Conservation (phyloP, 1,284 basidiomycete species). For the Veloboletus limbatus region DNA sequence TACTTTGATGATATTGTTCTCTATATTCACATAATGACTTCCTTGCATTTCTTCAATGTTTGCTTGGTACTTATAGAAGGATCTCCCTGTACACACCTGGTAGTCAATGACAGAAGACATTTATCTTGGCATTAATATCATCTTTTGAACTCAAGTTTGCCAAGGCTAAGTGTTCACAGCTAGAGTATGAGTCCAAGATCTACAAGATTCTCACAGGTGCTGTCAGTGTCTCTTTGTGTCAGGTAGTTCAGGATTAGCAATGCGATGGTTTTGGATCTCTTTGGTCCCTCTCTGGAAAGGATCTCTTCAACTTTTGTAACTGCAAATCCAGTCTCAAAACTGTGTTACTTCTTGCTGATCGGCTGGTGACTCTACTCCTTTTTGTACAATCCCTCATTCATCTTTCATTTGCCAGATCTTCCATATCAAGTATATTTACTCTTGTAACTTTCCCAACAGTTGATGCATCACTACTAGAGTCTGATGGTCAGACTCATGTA, state of each 20-base stretch:
- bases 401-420: slow-evolving; percentile 74
- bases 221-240: slow-evolving; percentile 97
- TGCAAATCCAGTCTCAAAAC: slow-evolving; percentile 98
- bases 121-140: slow-evolving; percentile 99
- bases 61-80: too few relatives aligned
- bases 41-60: too few relatives aligned
- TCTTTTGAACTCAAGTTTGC: slow-evolving; percentile 99
- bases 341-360: slow-evolving; percentile 94
- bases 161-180: slow-evolving; percentile 99
- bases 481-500: too few relatives aligned
- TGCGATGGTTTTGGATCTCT: slow-evolving; percentile 97
- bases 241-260: slow-evolving; percentile 99
- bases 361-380: slow-evolving; percentile 64
- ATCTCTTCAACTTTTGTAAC: slow-evolving; percentile 99
- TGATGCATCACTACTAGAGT: too few relatives aligned
- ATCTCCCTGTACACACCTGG: too few relatives aligned
- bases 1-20: too few relatives aligned
- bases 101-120: too few relatives aligned
- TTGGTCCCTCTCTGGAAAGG: slow-evolving; percentile 97
- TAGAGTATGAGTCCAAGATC: slow-evolving; percentile 97
- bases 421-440: slow-evolving; percentile 98
- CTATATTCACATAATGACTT: too few relatives aligned
- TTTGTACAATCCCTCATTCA: background rate
- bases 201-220: slow-evolving; percentile 98
- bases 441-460: slow-evolving; percentile 99